Evolutionary conservation across 2,329 filamentous ascomycete species (phyloP).

Genomic region (Calonectria pseudoturangicola): DNA sequence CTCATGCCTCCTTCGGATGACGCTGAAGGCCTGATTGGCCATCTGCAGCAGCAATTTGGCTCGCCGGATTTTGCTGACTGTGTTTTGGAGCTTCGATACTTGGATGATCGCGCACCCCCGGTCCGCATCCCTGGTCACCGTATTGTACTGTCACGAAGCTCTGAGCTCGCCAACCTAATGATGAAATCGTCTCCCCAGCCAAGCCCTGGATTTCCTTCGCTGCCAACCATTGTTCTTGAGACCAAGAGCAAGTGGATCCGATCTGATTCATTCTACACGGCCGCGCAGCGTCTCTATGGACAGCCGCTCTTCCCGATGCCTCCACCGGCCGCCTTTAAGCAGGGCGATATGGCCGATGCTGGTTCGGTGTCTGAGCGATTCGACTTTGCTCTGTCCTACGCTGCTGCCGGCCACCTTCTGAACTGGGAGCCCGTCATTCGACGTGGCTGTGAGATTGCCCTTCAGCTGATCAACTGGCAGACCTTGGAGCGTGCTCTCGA

Average conservation of each 20-base stretch:
- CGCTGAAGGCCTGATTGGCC: constrained; percentile 62
- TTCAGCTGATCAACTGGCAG: constrained; percentile 76
- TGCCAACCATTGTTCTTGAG: constrained; percentile 63
- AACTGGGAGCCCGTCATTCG: constrained; percentile 72
- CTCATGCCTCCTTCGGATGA: constrained; percentile 55
- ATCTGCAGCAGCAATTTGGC: constrained; percentile 62
- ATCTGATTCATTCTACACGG: constrained; percentile 74
- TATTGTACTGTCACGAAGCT: constrained; percentile 73
- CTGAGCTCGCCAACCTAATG: constrained; percentile 54
- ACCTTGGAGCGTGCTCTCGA: constrained; percentile 76
- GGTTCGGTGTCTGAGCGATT: constrained; percentile 66
- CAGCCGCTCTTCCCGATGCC: constrained; percentile 67
- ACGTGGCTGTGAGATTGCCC: constrained; percentile 76
- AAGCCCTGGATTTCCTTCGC: constrained; percentile 49
- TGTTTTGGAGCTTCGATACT: constrained; percentile 67
- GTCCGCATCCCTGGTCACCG: constrained; percentile 72
- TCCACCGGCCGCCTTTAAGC: constrained; percentile 53
- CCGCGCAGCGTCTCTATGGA: constrained; percentile 75
- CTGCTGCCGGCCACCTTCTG: constrained; percentile 77
- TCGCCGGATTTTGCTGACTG: constrained; percentile 64
- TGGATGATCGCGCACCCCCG: constrained; percentile 61
- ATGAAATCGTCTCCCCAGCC: constrained; percentile 57
- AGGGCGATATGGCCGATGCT: constrained; percentile 59
- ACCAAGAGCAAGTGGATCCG: constrained; percentile 72
- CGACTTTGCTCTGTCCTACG: constrained; percentile 77